Base-by-base conservation (phyloP, 768 basidiomycete genomes). In the Chalciporus piperatus region DNA sequence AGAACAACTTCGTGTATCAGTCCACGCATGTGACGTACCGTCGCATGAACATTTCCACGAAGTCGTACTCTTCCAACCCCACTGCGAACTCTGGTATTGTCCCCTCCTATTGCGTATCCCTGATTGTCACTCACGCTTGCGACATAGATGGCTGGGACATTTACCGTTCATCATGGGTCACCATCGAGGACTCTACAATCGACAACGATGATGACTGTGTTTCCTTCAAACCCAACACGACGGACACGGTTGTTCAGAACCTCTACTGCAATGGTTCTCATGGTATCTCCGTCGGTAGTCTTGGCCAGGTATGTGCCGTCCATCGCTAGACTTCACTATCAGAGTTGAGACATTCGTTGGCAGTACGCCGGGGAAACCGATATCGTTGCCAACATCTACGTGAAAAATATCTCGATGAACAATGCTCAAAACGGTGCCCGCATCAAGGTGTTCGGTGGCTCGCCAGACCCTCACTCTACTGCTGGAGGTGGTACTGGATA, bases 391-490 rank as follows among this genome's bases (percentile, higher is more conserved):
- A 74, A 79, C 59, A 65, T 79, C 44, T 67, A 60, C 22, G 74
- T 71, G 32, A 61, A 64, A 23, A 74, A 78, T 50, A 63, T 79
- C 32, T 66, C 68, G 20, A 76, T 78, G 73, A 55, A 68, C 22
- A 74, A 78, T 41, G 73, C 75, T 3, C 64, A 76, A 56, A 77
- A 79, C 51, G 78, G 76, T 2, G 77, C 76, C 0, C 71, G 76
- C n/a, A 78, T 79, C 68, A 80, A 80, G 61, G 74, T 74, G 5
- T 80, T 77, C 52, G 75, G 74, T 4, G 78, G 76, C 0, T 71
- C 69, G 23, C 72, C 76, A 6, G 61, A 68, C 47, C 65, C 75
- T 2, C 59, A 70, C 51, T 67, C 48, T 59, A 72, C 71, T 3
- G 57, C 69, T 9, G 77, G 77, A 20, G 77, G 77, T 28, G 77